Evolutionary conservation across 495 filamentous ascomycete species (phyloP).

Genomic region (Podospora didyma): DNA sequence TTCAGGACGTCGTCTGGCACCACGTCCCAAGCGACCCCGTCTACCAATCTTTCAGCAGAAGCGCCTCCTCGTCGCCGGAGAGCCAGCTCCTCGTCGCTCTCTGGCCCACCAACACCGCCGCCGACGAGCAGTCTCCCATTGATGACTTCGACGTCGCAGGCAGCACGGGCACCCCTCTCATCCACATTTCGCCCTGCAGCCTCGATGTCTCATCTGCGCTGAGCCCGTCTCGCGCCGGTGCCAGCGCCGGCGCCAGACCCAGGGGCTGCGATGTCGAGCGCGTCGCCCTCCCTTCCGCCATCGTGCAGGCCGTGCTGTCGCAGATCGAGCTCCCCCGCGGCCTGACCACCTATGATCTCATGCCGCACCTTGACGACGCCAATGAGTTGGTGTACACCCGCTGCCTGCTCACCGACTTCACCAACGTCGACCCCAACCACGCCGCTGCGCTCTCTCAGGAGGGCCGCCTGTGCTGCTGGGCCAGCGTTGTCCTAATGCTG

Average conservation of each 20-base stretch:
- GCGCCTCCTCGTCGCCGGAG: not conserved
- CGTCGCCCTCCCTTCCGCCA: slow-evolving; percentile 15
- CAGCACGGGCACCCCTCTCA: not conserved
- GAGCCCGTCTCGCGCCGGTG: not conserved
- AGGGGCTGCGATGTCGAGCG: slow-evolving; percentile 10
- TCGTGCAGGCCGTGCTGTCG: slow-evolving; percentile 16
- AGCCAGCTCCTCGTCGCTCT: slow-evolving; percentile 2
- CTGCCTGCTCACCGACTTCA: slow-evolving; percentile 25
- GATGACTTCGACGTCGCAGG: not conserved
- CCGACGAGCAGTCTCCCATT: not conserved
- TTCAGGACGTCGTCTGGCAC: slow-evolving; percentile 1
- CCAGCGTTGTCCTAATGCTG: slow-evolving; percentile 18
- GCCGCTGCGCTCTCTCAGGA: slow-evolving; percentile 15
- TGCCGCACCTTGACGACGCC: slow-evolving; percentile 24
- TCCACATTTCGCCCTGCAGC: slow-evolving; percentile 10
- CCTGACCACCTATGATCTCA: not conserved
- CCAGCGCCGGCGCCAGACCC: not conserved
- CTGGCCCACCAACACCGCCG: not conserved
- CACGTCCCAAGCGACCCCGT: not conserved
- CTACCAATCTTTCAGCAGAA: not conserved
- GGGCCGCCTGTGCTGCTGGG: slow-evolving; percentile 27
- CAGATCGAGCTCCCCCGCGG: slow-evolving; percentile 5
- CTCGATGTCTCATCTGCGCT: slow-evolving; percentile 6
- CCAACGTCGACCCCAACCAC: slow-evolving; percentile 19
- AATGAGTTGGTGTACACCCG: slow-evolving; percentile 28